Evolutionary conservation across 148 eudicot genomes (phyloP), one percentile per base, ranked within the genome.

Genomic region (Mesembryanthemum crystallinum): DNA sequence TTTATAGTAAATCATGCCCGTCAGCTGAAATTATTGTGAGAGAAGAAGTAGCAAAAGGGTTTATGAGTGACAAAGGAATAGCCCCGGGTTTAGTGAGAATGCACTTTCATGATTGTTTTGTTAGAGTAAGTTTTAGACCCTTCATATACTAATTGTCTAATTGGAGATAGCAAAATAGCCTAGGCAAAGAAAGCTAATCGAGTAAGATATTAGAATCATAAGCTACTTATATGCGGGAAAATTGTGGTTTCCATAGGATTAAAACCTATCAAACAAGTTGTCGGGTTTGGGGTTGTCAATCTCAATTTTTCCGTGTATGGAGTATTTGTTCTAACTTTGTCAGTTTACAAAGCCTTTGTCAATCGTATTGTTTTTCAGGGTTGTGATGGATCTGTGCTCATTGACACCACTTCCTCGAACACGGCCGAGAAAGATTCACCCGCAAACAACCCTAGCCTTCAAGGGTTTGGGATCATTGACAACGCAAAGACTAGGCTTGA

Each of bases 381-480:
- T 33, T 93, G 98, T 75, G 98, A 93, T 84, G 98, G 78, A 18
- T 93, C 98, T 0, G 87, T 93, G 68, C 90, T 93, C 29, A 85
- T 93, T 39, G 89, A 93, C 72, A 87, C 98, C 0, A 90, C 90
- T 23, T 58, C 88, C 29, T 68, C 83, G 49, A 90, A 83, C 86
- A 80, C 65, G 1, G 96, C 98, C 0, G 98, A 93, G 85, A 93
- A 93, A 71, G 98, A 93, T 77, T 69, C 93, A 11, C 87, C 90
- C 0, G 79, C 83, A 8, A 93, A 93, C 76, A 83, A 77, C 30
- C 89, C 88, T 0, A 90, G 93, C 64, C 90, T 93, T 12, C 83
- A 90, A 74, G 98, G 98, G 21, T 93, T 90, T 51, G 88, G 89
- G 62, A 80, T 90, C 69, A 88, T 93, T 37, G 98, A 93, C 77